Conservation (phyloP, 345 rosid genomes). For the Citrus reticulata region DNA sequence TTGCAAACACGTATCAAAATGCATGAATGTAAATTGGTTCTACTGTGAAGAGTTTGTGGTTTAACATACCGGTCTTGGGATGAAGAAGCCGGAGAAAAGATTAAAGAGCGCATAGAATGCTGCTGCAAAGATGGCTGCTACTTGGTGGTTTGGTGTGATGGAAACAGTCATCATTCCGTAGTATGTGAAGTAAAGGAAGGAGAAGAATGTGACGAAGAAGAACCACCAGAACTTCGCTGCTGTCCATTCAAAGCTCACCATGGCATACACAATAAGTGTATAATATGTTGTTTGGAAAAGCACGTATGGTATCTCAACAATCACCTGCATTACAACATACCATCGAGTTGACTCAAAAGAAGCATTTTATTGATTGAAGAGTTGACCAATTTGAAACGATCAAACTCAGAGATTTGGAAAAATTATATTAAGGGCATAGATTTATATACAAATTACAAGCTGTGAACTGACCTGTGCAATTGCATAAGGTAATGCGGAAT, state of each 20-base stretch:
- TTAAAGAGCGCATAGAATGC: slow-evolving; percentile 74
- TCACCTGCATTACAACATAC: slow-evolving; percentile 45
- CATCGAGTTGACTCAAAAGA: too few species aligned
- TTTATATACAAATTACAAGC: too few species aligned
- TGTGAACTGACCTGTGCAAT: slow-evolving; percentile 43
- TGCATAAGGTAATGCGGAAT: slow-evolving; percentile 69
- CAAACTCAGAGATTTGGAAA: too few species aligned
- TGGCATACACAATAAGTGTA: slow-evolving; percentile 62
- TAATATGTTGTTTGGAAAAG: slow-evolving; percentile 60
- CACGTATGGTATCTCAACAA: slow-evolving; percentile 65
- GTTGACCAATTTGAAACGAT: too few species aligned
- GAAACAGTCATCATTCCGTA: slow-evolving; percentile 95
- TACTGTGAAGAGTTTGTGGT: not conserved
- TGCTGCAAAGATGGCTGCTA: slow-evolving; percentile 69
- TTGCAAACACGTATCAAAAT: not conserved
- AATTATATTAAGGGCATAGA: too few species aligned
- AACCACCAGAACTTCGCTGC: slow-evolving; percentile 77
- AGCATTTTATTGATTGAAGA: too few species aligned
- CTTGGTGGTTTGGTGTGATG: slow-evolving; percentile 79
- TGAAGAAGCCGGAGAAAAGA: slow-evolving; percentile 85
- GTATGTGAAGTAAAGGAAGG: slow-evolving; percentile 93
- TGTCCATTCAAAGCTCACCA: slow-evolving; percentile 80
- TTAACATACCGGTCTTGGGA: slow-evolving; percentile 67
- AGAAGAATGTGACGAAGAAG: slow-evolving; percentile 72
- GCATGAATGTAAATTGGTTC: not conserved